Conservation (phyloP, 345 rosid species). For the Litchi chinensis region DNA sequence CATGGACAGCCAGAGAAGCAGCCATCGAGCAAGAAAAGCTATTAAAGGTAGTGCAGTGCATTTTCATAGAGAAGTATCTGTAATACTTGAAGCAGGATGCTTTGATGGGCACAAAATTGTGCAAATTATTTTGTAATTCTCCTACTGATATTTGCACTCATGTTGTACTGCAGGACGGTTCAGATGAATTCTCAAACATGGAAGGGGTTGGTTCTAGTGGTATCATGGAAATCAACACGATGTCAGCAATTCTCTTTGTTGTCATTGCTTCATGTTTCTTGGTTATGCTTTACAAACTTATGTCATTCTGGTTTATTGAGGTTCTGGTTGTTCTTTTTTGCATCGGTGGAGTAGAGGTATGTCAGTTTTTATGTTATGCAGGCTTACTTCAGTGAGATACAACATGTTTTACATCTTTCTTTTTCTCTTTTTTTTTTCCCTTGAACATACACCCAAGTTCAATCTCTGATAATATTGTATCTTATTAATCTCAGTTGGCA, state of each 20-base stretch:
- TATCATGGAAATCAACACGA: constrained; percentile 70
- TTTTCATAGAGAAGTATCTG: not conserved
- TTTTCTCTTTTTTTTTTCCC: too few relatives aligned
- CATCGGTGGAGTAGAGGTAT: constrained; percentile 96
- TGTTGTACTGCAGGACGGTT: constrained; percentile 64
- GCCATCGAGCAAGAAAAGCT: constrained; percentile 90
- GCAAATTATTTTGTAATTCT: constrained; percentile 10
- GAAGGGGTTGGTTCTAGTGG: constrained; percentile 60
- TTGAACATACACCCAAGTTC: not conserved
- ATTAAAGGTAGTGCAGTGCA: constrained; percentile 58
- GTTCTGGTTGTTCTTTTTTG: constrained; percentile 91
- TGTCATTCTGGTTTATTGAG: constrained; percentile 94
- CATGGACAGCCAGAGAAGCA: constrained; percentile 87
- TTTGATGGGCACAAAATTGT: not conserved
- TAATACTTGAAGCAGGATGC: not conserved
- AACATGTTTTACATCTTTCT: not conserved
- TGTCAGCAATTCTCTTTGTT: constrained; percentile 80
- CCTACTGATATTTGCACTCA: not conserved
- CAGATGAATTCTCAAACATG: constrained; percentile 49
- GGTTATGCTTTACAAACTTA: constrained; percentile 94
- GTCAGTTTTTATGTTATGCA: constrained; percentile 20
- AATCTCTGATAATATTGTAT: not conserved
- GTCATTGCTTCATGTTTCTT: constrained; percentile 94
- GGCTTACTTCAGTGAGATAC: not conserved
- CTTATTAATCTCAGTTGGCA: not conserved